phyloP scores from a whole-genome alignment of 1,139 yeast species.

The Yamadazyma atmosphaerica region DNA sequence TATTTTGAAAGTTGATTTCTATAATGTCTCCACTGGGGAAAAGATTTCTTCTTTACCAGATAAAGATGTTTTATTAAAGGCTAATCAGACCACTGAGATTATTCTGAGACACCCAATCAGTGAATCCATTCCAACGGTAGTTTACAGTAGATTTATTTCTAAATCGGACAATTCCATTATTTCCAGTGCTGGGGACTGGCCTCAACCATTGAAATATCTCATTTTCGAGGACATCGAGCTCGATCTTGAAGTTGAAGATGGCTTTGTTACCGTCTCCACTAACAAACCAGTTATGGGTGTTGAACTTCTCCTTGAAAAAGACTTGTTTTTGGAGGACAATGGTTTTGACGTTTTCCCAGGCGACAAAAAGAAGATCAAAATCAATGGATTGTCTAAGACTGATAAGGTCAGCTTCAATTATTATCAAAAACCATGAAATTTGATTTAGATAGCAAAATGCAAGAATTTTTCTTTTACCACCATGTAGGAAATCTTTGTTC shows the following conservation, averaged over 20 bases:
- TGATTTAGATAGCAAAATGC: too few relatives aligned
- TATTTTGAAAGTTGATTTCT: slow-evolving; percentile 24
- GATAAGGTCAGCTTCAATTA: slow-evolving; percentile 13
- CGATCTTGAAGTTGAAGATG: slow-evolving; percentile 13
- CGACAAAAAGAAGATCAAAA: slow-evolving; percentile 19
- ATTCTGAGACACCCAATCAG: slow-evolving; percentile 9
- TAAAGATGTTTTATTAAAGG: slow-evolving; percentile 17
- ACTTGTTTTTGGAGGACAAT: slow-evolving; percentile 14
- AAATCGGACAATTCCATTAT: slow-evolving; percentile 14
- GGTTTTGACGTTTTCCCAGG: slow-evolving; percentile 47
- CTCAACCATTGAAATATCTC: slow-evolving; percentile 49
- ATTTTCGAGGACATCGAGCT: slow-evolving; percentile 20
- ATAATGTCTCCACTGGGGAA: slow-evolving; percentile 25
- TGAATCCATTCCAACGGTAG: slow-evolving; percentile 16
- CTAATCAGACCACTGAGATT: slow-evolving; percentile 34
- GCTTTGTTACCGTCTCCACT: slow-evolving; percentile 17
- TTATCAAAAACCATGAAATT: slow-evolving; percentile 8
- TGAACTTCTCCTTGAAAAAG: slow-evolving; percentile 19
- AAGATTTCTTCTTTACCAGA: slow-evolving; percentile 15
- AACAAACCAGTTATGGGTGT: slow-evolving; percentile 41
- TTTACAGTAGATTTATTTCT: slow-evolving; percentile 14
- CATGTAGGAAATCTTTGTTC: too few relatives aligned
- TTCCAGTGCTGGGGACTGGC: slow-evolving; percentile 44
- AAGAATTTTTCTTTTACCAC: too few relatives aligned
- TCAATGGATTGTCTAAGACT: slow-evolving; percentile 13